Conservation (phyloP, 345 rosid species). For the Pseudoturritis turrita region DNA sequence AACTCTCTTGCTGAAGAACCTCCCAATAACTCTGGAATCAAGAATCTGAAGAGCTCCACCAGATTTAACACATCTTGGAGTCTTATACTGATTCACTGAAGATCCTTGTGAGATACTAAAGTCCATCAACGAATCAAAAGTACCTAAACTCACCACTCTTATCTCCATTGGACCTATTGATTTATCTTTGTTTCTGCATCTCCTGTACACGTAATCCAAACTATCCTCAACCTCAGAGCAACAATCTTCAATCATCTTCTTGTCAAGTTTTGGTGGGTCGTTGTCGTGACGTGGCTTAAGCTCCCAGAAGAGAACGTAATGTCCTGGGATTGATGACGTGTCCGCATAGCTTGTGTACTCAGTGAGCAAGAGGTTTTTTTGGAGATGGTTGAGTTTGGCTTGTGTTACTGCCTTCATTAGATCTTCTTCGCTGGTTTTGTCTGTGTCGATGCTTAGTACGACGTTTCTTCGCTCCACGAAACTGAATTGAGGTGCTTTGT, state of each 20-base stretch:
- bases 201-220: slow-evolving; percentile 80
- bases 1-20: slow-evolving; percentile 53
- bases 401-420: slow-evolving; percentile 71
- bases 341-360: slow-evolving; percentile 90
- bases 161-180: slow-evolving; percentile 82
- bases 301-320: slow-evolving; percentile 89
- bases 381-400: slow-evolving; percentile 53
- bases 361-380: slow-evolving; percentile 57
- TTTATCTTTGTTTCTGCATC: slow-evolving; percentile 74
- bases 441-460: slow-evolving; percentile 77
- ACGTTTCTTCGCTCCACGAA: slow-evolving; percentile 79
- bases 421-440: slow-evolving; percentile 92
- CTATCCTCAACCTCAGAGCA: slow-evolving; percentile 72
- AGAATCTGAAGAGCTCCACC: slow-evolving; percentile 54
- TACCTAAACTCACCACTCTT: slow-evolving; percentile 66
- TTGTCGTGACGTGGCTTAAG: slow-evolving; percentile 47
- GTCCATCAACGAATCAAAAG: slow-evolving; percentile 88
- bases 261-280: slow-evolving; percentile 49
- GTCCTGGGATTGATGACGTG: slow-evolving; percentile 79
- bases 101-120: slow-evolving; percentile 79
- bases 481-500: slow-evolving; percentile 82
- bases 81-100: slow-evolving; percentile 89
- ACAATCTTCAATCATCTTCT: slow-evolving; percentile 60
- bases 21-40: slow-evolving; percentile 61
- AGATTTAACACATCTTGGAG: slow-evolving; percentile 83